phyloP scores from a whole-genome alignment of 1,284 basidiomycete genomes.

The Leccinum olivaceoglutinosum region DNA sequence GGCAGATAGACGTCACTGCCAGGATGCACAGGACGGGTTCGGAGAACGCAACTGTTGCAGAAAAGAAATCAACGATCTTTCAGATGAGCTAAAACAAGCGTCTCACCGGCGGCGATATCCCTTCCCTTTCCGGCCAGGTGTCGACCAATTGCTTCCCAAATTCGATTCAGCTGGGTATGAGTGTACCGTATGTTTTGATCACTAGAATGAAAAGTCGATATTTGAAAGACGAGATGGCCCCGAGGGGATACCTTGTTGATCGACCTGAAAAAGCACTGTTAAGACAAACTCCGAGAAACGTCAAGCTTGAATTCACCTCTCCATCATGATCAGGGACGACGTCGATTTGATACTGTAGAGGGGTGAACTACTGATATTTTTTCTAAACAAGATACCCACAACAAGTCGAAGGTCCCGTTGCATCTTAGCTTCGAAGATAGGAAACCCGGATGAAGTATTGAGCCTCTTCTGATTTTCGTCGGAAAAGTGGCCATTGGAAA shows the following conservation, averaged over 20 bases:
- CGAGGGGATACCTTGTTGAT: conserved; percentile 44
- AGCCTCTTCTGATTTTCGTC: conserved; percentile 64
- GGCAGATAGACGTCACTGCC: conserved; percentile 43
- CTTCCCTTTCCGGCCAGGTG: conserved; percentile 45
- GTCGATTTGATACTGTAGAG: conserved; percentile 57
- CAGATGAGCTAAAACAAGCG: neutral
- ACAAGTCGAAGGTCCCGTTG: conserved; percentile 54
- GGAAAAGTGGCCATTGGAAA: conserved; percentile 64
- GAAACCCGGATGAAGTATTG: conserved; percentile 42
- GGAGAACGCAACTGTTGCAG: conserved; percentile 38
- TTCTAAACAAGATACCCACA: conserved; percentile 33
- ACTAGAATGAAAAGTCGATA: conserved; percentile 29
- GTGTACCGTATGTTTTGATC: conserved; percentile 60
- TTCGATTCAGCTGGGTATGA: conserved; percentile 49
- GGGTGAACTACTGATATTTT: neutral
- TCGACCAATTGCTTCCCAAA: conserved; percentile 51
- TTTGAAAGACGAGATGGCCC: neutral
- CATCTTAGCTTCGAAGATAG: conserved; percentile 68
- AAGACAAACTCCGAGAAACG: neutral
- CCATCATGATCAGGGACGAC: conserved; percentile 47
- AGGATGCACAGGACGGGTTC: conserved; percentile 32
- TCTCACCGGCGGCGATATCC: conserved; percentile 43
- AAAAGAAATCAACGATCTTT: neutral
- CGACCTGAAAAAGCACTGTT: conserved; percentile 32
- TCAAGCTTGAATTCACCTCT: conserved; percentile 32